Percentiles rank a stretch among this genome's conserved stretches.
Evolutionary conservation across 345 rosid species (phyloP).

Genomic region (Zanthoxylum bungeanum): DNA sequence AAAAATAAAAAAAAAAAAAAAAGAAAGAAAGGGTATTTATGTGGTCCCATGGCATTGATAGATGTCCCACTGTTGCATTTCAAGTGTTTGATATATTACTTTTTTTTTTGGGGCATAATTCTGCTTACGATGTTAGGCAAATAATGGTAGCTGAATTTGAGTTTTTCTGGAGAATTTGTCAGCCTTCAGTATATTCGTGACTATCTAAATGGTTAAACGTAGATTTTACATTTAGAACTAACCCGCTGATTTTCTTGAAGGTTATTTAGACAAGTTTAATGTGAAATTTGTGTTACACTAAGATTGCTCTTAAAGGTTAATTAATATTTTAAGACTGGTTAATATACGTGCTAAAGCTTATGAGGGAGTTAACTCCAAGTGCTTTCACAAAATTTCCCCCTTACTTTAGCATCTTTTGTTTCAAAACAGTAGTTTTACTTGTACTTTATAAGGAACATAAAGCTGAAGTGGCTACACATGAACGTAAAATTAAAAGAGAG

Average conservation of each 20-base stretch:
- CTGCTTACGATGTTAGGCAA: not conserved
- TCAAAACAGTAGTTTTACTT: not conserved
- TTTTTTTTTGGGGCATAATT: not conserved
- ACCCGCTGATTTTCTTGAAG: no score
- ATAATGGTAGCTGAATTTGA: not conserved
- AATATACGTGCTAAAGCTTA: no score
- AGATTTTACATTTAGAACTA: not conserved
- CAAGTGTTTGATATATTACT: constrained; percentile 6
- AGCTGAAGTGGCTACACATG: constrained; percentile 71
- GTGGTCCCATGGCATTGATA: constrained; percentile 25
- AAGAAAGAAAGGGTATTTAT: no score
- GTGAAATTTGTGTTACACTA: not conserved
- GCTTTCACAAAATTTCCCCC: no score
- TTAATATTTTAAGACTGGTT: not conserved
- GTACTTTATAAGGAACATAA: constrained; percentile 20
- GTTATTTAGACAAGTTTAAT: not conserved
- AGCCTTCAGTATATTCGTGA: not conserved
- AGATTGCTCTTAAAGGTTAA: not conserved
- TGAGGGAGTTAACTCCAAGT: no score
- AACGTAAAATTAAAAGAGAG: constrained; percentile 48
- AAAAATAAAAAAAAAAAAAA: no score
- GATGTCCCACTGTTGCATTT: constrained; percentile 2
- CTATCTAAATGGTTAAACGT: not conserved
- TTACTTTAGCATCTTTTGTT: not conserved
- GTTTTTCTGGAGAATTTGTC: not conserved